Evolutionary conservation across 768 basidiomycete species (phyloP).

Genomic region (Lactifluus pinguis): DNA sequence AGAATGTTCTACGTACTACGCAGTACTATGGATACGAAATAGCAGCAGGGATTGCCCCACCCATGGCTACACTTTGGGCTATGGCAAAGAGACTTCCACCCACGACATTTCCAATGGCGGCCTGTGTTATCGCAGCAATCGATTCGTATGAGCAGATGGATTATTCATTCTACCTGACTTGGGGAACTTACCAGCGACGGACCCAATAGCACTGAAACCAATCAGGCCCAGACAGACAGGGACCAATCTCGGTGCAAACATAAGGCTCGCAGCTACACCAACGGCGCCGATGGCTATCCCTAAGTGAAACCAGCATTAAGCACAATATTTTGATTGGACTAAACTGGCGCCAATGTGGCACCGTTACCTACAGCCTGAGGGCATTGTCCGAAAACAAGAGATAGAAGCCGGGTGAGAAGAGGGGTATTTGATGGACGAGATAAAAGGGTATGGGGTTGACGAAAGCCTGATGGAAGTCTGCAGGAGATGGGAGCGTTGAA

Average conservation of each 20-base stretch:
- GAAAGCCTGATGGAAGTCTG: background rate
- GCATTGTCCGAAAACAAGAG: no score
- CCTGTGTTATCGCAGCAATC: background rate
- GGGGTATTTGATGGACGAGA: background rate
- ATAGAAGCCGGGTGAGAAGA: no score
- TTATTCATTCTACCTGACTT: background rate
- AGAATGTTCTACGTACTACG: no score
- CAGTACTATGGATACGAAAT: no score
- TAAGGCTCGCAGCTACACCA: background rate
- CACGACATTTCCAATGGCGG: slow-evolving; percentile 10
- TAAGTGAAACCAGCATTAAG: background rate
- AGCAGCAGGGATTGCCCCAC: background rate
- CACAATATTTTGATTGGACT: background rate
- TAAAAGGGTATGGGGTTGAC: background rate
- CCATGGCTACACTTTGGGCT: slow-evolving; percentile 6
- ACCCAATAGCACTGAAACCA: slow-evolving; percentile 4
- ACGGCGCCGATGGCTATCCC: background rate
- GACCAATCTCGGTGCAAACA: background rate
- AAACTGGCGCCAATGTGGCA: background rate
- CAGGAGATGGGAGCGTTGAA: background rate
- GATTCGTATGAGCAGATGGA: background rate
- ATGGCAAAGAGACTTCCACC: slow-evolving; percentile 7
- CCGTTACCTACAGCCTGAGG: no score
- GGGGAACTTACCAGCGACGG: slow-evolving; percentile 2
- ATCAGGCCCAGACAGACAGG: background rate